Evolutionary conservation across 2,329 filamentous ascomycete genomes (phyloP), one percentile per base, ranked within the genome.

Genomic region (Fusarium multiceps): DNA sequence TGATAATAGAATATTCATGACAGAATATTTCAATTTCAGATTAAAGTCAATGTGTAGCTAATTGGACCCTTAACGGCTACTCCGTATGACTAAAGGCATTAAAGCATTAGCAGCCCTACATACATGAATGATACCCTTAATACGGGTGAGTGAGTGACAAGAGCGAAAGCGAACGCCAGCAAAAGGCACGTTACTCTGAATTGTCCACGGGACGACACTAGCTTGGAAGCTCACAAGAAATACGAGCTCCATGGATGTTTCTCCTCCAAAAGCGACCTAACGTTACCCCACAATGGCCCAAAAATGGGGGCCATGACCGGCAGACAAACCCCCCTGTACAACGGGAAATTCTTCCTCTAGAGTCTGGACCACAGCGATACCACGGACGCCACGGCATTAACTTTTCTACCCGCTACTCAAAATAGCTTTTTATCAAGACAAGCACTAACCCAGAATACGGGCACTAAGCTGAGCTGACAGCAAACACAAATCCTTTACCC

Each of bases 201-300:
- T 25, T 34, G 32, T 54, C 43, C 48, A 50, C 65, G 50, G 27
- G 41, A 55, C 32, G 64, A 47, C 59, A 53, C 58, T 67, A 67
- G 63, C 41, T 59, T 49, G 10, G n/a, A 56, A 41, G 43, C 54
- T 51, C 46, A 55, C 47, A 32, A 63, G 54, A 56, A 73, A 74
- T 74, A 74, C 69, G 72, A 73, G 72, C 13, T 28, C 12, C 2
- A 28, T 28, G 28, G 28, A 56, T 60, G 51, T 25, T 41, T 41
- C 28, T 61, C 30, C 12, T 20, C 63, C 43, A 66, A 50, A 64
- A 66, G 27, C 57, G 55, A 57, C 55, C 63, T 20, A 64, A 58
- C 37, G 14, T 48, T 66, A 59, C 72, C 72, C 72, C 72, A 73
- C 69, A 74, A 59, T 48, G 50, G 50, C 43, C 50, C 49, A 54